A percentile compares a stretch with the other conserved stretches of the same genome.
Conservation (phyloP, 2,329 filamentous ascomycete species). For the Domatiomyces catenatus region DNA sequence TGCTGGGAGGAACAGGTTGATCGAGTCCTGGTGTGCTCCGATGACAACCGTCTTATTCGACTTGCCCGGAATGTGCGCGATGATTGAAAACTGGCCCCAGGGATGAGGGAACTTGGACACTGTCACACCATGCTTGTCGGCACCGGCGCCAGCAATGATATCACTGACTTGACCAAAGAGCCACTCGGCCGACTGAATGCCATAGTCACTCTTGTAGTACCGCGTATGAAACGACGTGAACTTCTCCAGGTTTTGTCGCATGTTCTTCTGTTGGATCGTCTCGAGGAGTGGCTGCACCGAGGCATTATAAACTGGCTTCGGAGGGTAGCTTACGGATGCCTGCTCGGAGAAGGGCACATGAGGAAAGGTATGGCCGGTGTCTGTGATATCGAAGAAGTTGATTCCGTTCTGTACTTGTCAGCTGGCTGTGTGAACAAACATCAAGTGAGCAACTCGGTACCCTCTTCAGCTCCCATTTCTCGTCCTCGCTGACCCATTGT, state of each 20-base stretch:
- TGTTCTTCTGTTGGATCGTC: constrained; percentile 57
- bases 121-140: constrained; percentile 47
- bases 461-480: constrained; percentile 82
- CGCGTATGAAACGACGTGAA: constrained; percentile 45
- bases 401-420: constrained; percentile 48
- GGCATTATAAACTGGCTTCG: constrained; percentile 48
- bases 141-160: constrained; percentile 56
- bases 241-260: constrained; percentile 62
- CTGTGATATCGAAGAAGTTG: constrained; percentile 90
- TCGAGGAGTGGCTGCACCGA: constrained; percentile 52
- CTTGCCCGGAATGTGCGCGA: constrained; percentile 78
- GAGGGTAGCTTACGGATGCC: constrained; percentile 45
- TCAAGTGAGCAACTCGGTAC: constrained; percentile 34
- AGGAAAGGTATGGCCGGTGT: constrained; percentile 49
- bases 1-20: constrained; percentile 79
- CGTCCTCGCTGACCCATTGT: constrained; percentile 77
- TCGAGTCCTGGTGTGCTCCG: constrained; percentile 86
- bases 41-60: constrained; percentile 73
- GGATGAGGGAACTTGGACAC: constrained; percentile 63
- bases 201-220: constrained; percentile 47
- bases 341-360: constrained; percentile 20
- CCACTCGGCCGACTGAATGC: constrained; percentile 76
- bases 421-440: constrained; percentile 3
- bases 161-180: constrained; percentile 58
- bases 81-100: constrained; percentile 83